Evolutionary conservation across 2,329 filamentous ascomycete genomes (phyloP).

Genomic region (Penicillium olsonii): DNA sequence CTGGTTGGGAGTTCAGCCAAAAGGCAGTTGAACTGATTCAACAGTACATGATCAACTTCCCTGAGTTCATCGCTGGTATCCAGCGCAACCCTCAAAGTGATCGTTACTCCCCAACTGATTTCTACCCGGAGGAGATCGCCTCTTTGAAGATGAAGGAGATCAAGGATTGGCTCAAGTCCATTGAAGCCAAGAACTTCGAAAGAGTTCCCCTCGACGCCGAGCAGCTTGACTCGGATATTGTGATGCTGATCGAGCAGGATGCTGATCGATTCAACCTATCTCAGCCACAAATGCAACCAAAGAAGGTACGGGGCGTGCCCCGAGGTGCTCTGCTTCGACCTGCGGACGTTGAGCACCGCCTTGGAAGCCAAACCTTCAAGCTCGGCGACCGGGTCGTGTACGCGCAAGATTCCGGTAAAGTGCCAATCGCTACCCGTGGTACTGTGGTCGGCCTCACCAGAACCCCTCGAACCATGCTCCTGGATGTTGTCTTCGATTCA

Average conservation of each 20-base stretch:
- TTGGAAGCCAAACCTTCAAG: constrained; percentile 78
- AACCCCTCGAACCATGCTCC: constrained; percentile 75
- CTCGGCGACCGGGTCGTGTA: constrained; percentile 93
- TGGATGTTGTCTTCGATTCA: constrained; percentile 91
- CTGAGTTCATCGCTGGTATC: constrained; percentile 90
- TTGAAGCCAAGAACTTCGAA: constrained; percentile 90
- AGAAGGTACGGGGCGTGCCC: constrained; percentile 77
- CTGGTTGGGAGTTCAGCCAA: constrained; percentile 93
- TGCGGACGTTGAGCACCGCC: constrained; percentile 89
- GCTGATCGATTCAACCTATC: constrained; percentile 65
- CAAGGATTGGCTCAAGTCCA: constrained; percentile 84
- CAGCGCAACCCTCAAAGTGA: constrained; percentile 82
- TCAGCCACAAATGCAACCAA: constrained; percentile 58
- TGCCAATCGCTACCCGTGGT: constrained; percentile 86
- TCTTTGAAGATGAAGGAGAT: constrained; percentile 89
- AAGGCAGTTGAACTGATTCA: constrained; percentile 78
- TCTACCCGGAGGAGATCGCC: constrained; percentile 75
- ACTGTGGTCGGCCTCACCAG: constrained; percentile 94
- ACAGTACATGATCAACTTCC: constrained; percentile 91
- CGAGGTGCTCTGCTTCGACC: constrained; percentile 87
- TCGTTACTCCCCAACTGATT: constrained; percentile 79
- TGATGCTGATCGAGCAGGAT: constrained; percentile 74
- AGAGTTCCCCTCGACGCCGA: constrained; percentile 94
- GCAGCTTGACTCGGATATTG: constrained; percentile 89
- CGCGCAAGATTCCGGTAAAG: constrained; percentile 87